Evolutionary conservation across 78 protist species (phyloP), one percentile per base, ranked within the genome.

Genomic region (Cavenderia fasciculata): DNA sequence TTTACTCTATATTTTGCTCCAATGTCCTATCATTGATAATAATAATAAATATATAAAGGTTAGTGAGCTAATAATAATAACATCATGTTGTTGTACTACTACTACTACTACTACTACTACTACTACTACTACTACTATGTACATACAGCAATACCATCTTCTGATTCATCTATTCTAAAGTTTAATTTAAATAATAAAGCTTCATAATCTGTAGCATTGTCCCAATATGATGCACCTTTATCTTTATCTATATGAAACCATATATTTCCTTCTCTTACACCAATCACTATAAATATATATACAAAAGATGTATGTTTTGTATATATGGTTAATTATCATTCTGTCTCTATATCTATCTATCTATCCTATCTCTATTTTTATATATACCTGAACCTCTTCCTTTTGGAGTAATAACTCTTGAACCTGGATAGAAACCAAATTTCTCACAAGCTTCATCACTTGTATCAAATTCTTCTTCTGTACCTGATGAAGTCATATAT

Each of bases 141-240:
- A 16, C 18, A 31, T 10, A 43, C 21, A 23, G 14, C 31, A 7
- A 31, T 52, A 68, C 68, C 90, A 31, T 54, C 61, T 12, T 68
- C 31, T 31, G 65, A 71, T 29, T 68, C 65, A 41, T 18, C 52
- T n/a, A n/a, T n/a, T n/a, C n/a, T n/a, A n/a, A n/a, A n/a, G n/a
- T n/a, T n/a, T 11, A 82, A 31, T 41, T 57, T 27, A 44, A 52
- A 82, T 12, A 82, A 52, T 3, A 82, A 43, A 18, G 76, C 43
- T 29, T 82, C 90, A 44, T 82, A 82, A 43, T 82, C 90, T 68
- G 65, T 82, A 14, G 74, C 90, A 56, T 82, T 82, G 33, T 82
- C 90, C 90, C 90, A 82, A 68, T n/a, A 82, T 40, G 90, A 68
- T 52, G 90, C 90, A 51, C 90, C 90, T 21, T 16, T 16, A 40